These are phyloP conservation scores for Scedosporium dehoogii DNA, from an alignment of 2,329 filamentous ascomycete species.

Conservation along the genomic window DNA sequence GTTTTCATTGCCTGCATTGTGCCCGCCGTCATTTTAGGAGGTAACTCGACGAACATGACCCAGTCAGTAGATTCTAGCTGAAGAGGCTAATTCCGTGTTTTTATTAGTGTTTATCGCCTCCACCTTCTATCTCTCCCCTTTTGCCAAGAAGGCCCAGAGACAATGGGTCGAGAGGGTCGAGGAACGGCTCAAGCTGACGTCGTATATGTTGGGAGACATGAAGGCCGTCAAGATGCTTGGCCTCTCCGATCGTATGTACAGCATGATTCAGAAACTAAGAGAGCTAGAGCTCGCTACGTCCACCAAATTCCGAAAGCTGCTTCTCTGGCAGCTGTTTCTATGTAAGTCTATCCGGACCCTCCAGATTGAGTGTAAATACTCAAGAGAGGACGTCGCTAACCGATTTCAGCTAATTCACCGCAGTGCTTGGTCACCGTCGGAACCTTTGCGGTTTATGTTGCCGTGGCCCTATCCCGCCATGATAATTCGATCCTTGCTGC, in stretches of 20 bases:
- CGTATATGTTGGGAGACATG: constrained; percentile 30
- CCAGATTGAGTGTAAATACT: constrained; percentile 1
- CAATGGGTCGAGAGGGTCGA: constrained; percentile 28
- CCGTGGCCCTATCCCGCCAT: background rate
- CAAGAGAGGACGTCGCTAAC: background rate
- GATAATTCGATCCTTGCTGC: background rate
- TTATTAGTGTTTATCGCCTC: constrained; percentile 3
- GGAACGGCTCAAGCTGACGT: constrained; percentile 29
- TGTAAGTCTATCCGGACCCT: constrained; percentile 10
- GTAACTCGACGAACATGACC: constrained; percentile 5
- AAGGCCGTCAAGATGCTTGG: constrained; percentile 36
- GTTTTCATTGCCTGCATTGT: constrained; percentile 36
- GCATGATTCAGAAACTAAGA: constrained; percentile 17
- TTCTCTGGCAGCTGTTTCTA: constrained; percentile 13
- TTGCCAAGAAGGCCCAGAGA: constrained; percentile 24
- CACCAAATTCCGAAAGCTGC: constrained; percentile 16
- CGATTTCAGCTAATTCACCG: background rate
- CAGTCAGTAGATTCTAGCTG: no score
- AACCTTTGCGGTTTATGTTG: background rate
- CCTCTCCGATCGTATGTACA: constrained; percentile 14
- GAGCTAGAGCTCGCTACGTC: constrained; percentile 19
- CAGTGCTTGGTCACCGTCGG: background rate
- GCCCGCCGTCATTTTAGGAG: constrained; percentile 22
- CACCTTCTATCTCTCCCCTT: constrained; percentile 21
- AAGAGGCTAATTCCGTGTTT: no score